phyloP scores from a whole-genome alignment of 352 stramenopile species.

The Phytopythium kandeliae region DNA sequence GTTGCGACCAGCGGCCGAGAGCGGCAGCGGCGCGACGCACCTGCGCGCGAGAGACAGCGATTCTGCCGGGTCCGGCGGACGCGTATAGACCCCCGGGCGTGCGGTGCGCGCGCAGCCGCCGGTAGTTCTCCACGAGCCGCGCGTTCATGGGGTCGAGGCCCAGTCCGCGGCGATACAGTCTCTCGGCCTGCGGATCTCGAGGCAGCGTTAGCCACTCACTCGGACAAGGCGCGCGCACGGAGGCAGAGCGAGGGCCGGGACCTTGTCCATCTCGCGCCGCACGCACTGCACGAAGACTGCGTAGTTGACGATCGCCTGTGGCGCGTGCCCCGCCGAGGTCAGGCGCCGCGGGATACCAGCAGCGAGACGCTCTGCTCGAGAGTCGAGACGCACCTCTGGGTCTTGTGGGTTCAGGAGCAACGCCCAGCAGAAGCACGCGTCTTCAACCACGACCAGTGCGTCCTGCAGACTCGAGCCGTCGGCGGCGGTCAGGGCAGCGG shows the following conservation, averaged over 20 bases:
- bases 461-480: background rate
- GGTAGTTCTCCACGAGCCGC: constrained; percentile 52
- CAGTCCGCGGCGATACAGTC: constrained; percentile 60
- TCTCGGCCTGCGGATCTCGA: constrained; percentile 60
- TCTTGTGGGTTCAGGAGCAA: constrained; percentile 47
- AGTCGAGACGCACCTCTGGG: constrained; percentile 34
- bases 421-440: constrained; percentile 60
- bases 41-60: constrained; percentile 29
- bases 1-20: no score
- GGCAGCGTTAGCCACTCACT: no score
- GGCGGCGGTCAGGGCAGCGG: constrained; percentile 2
- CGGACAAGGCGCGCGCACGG: no score
- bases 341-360: no score
- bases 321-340: no score
- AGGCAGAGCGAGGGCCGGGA: no score
- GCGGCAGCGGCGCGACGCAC: no score
- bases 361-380: no score
- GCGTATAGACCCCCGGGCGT: constrained; percentile 42
- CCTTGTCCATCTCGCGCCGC: constrained; percentile 50
- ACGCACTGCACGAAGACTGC: constrained; percentile 58
- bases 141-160: constrained; percentile 44
- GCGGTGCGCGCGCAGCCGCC: constrained; percentile 44
- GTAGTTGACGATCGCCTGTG: constrained; percentile 55
- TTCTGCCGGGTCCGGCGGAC: constrained; percentile 39
- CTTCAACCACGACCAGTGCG: constrained; percentile 32